These are phyloP conservation scores for Saccharomyces hybrid DNA, from an alignment of 1,139 yeast genomes.

Conservation along the genomic window DNA sequence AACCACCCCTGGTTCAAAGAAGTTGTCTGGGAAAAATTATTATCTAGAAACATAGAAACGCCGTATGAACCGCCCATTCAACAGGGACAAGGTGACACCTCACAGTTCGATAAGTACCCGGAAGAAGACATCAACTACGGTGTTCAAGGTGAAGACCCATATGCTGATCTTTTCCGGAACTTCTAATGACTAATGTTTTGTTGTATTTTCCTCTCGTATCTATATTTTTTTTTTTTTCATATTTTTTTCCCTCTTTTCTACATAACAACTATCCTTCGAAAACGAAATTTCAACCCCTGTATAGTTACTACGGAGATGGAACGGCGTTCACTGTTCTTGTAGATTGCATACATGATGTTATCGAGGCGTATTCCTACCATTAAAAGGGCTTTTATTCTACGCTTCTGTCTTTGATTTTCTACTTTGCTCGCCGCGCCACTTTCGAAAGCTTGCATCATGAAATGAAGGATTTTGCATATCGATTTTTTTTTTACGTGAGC, in stretches of 20 bases:
- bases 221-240: neutral
- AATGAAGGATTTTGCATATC: neutral
- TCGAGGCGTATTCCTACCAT: neutral
- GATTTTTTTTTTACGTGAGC: neutral
- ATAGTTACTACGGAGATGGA: neutral
- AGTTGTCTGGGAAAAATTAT: slow-evolving; percentile 88
- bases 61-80: slow-evolving; percentile 97
- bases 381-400: neutral
- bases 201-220: neutral
- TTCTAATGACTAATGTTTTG: slow-evolving; percentile 38
- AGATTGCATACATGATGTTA: neutral
- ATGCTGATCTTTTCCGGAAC: slow-evolving; percentile 61
- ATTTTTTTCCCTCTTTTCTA: neutral
- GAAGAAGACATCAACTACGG: slow-evolving; percentile 90
- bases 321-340: neutral
- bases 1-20: slow-evolving; percentile 89
- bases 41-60: slow-evolving; percentile 83
- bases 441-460: neutral
- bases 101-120: slow-evolving; percentile 86
- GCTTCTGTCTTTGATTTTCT: neutral
- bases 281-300: neutral
- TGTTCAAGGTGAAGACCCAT: slow-evolving; percentile 65
- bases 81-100: slow-evolving; percentile 90
- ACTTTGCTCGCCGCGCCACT: neutral
- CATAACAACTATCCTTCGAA: neutral